These are phyloP conservation scores for Ceratobasidium sp. DNA, from an alignment of 1,284 basidiomycete genomes.

Conservation along the genomic window DNA sequence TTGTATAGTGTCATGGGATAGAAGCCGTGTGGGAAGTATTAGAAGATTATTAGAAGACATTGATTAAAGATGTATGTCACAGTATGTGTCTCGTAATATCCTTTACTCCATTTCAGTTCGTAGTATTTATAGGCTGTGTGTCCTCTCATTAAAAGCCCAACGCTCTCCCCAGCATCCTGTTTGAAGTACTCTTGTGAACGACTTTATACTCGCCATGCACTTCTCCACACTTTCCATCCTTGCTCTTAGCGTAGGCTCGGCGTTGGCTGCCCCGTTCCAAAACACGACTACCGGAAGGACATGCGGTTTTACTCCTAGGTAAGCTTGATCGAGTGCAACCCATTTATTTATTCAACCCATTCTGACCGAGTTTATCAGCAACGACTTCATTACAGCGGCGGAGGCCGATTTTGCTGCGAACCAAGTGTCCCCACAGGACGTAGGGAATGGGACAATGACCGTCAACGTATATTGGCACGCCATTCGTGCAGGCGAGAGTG, in stretches of 20 bases:
- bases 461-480: slow-evolving; percentile 49
- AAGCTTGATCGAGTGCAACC: no score
- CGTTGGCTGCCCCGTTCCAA: slow-evolving; percentile 41
- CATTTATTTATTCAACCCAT: background rate
- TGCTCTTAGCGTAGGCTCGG: slow-evolving; percentile 35
- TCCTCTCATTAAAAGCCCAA: no score
- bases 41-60: no score
- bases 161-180: no score
- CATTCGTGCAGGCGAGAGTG: slow-evolving; percentile 44
- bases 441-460: slow-evolving; percentile 24
- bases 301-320: slow-evolving; percentile 43
- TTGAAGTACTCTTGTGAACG: no score
- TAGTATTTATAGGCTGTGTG: no score
- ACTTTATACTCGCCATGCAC: no score
- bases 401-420: slow-evolving; percentile 59
- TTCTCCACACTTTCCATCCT: slow-evolving; percentile 36
- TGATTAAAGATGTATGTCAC: no score
- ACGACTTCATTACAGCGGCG: slow-evolving; percentile 34
- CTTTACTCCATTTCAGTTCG: no score
- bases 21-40: no score
- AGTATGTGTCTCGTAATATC: no score
- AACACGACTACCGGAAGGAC: slow-evolving; percentile 31
- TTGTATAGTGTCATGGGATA: no score
- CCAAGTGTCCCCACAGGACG: slow-evolving; percentile 33
- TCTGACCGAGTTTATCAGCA: background rate